These are phyloP conservation scores for Inosperma sp. DNA, from an alignment of 768 basidiomycete genomes.

Conservation along the genomic window DNA sequence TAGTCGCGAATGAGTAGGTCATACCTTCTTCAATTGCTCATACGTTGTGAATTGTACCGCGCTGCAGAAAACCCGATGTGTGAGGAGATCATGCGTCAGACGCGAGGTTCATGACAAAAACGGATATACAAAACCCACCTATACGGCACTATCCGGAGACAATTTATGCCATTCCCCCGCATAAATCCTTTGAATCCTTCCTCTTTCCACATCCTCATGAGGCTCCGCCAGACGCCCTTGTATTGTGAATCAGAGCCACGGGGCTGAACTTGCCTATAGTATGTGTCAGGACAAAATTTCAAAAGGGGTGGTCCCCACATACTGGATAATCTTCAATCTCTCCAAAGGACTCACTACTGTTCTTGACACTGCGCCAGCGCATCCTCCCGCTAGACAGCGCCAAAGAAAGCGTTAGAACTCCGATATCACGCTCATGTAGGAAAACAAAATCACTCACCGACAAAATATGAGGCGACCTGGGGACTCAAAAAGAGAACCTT, in stretches of 20 bases:
- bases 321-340: constrained; percentile 96
- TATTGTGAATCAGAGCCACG: constrained; percentile 60
- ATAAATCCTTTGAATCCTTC: constrained; percentile 92
- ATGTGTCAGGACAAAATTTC: constrained; percentile 8
- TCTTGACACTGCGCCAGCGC: constrained; percentile 66
- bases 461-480: constrained; percentile 26
- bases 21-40: constrained; percentile 84
- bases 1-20: constrained; percentile 11
- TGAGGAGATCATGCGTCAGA: background rate
- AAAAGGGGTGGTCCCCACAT: constrained; percentile 28
- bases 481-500: constrained; percentile 18
- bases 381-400: constrained; percentile 43
- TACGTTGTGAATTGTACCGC: constrained; percentile 86
- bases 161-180: constrained; percentile 90
- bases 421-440: background rate
- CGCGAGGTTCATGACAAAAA: background rate
- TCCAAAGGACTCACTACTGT: constrained; percentile 93
- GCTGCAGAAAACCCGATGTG: constrained; percentile 31
- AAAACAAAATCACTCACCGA: constrained; percentile 17
- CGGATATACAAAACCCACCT: constrained; percentile 48
- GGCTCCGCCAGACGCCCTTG: constrained; percentile 77
- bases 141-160: constrained; percentile 90
- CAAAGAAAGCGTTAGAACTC: background rate
- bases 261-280: constrained; percentile 88
- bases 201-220: constrained; percentile 87